phyloP scores from a whole-genome alignment of 768 basidiomycete species.

The Podaxis sp. region DNA sequence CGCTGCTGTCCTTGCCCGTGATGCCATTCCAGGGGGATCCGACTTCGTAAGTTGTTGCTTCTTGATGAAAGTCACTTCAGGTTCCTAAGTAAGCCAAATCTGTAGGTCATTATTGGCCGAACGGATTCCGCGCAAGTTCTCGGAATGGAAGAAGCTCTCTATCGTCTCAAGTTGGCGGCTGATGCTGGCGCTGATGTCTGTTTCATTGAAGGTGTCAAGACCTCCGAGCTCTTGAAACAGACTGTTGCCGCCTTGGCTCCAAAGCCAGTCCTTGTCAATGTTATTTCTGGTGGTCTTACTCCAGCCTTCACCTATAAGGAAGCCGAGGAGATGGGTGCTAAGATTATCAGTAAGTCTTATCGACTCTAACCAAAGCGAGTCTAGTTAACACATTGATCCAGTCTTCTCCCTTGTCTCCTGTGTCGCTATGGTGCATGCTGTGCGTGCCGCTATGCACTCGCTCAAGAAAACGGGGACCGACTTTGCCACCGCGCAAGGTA shows the following conservation, averaged over 20 bases:
- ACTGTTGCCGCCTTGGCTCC: slow-evolving; percentile 69
- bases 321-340: slow-evolving; percentile 71
- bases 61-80: neutral
- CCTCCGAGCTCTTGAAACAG: slow-evolving; percentile 55
- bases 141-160: slow-evolving; percentile 74
- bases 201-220: slow-evolving; percentile 79
- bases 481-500: slow-evolving; percentile 54
- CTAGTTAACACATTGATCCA: slow-evolving; percentile 22
- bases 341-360: slow-evolving; percentile 64
- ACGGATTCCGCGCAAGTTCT: slow-evolving; percentile 78
- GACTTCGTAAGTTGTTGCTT: slow-evolving; percentile 51
- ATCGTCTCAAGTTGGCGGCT: slow-evolving; percentile 64
- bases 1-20: slow-evolving; percentile 74
- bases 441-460: slow-evolving; percentile 70
- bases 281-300: slow-evolving; percentile 77
- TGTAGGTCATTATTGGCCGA: slow-evolving; percentile 66
- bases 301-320: slow-evolving; percentile 70
- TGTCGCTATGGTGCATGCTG: slow-evolving; percentile 72
- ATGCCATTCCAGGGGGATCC: slow-evolving; percentile 69
- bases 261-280: slow-evolving; percentile 77
- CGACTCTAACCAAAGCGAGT: neutral
- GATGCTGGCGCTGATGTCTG: slow-evolving; percentile 77
- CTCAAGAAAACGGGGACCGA: slow-evolving; percentile 79
- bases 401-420: slow-evolving; percentile 77
- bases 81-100: neutral